These are phyloP conservation scores for Aspergillus latus DNA, from an alignment of 2,329 filamentous ascomycete species.

Conservation along the genomic window DNA sequence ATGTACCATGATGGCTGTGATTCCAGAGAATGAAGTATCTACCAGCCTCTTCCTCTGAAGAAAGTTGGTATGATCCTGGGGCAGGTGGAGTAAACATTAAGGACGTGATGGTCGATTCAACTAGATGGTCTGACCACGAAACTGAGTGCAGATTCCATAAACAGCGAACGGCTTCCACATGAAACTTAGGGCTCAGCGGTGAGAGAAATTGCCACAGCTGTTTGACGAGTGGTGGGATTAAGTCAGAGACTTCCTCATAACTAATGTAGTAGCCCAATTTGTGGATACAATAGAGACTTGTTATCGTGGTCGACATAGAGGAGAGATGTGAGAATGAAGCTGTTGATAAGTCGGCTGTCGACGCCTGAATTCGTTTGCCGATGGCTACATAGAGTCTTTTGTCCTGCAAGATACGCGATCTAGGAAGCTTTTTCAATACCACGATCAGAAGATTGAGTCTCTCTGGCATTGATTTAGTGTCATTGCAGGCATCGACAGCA, in stretches of 20 bases:
- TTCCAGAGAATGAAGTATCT: slow-evolving; percentile 46
- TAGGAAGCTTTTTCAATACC: slow-evolving; percentile 41
- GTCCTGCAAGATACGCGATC: slow-evolving; percentile 36
- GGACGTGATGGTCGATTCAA: slow-evolving; percentile 74
- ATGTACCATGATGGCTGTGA: slow-evolving; percentile 42
- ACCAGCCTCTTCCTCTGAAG: slow-evolving; percentile 37
- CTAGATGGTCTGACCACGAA: slow-evolving; percentile 65
- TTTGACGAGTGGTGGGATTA: slow-evolving; percentile 68
- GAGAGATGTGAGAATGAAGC: slow-evolving; percentile 38
- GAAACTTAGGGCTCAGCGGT: slow-evolving; percentile 82
- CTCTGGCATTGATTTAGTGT: slow-evolving; percentile 51
- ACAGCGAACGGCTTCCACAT: slow-evolving; percentile 85
- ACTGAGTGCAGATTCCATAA: slow-evolving; percentile 84
- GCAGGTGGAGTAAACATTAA: slow-evolving; percentile 59
- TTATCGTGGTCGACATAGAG: slow-evolving; percentile 51
- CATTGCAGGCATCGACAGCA: slow-evolving; percentile 29
- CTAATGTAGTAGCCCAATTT: slow-evolving; percentile 37
- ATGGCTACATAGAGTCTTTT: slow-evolving; percentile 38
- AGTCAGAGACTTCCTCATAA: slow-evolving; percentile 53
- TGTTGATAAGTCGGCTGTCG: slow-evolving; percentile 27
- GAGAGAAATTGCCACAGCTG: slow-evolving; percentile 80
- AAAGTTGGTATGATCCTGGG: slow-evolving; percentile 27
- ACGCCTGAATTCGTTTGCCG: slow-evolving; percentile 25
- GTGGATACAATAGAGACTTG: slow-evolving; percentile 40
- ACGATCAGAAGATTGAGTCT: slow-evolving; percentile 61